phyloP scores from a whole-genome alignment of 192 early-diverging fungal species.

The Jimgerdemannia lactiflua region DNA sequence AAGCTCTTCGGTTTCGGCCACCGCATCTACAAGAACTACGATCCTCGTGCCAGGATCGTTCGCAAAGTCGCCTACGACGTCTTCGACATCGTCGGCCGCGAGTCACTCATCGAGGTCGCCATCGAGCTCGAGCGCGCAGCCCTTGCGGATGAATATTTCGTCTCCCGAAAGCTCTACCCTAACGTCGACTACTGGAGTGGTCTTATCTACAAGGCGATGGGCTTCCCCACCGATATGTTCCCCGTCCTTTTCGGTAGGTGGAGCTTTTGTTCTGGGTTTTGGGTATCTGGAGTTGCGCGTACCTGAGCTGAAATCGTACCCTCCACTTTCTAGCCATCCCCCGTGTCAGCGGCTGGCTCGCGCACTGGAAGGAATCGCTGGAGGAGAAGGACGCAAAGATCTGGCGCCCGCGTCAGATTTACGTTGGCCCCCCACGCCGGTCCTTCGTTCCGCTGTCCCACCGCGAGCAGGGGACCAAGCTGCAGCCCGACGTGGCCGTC shows the following conservation, averaged over 20 bases:
- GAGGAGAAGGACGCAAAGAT: constrained; percentile 54
- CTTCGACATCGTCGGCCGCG: constrained; percentile 61
- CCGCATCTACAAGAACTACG: constrained; percentile 63
- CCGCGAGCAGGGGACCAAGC: not conserved
- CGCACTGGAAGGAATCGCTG: constrained; percentile 62
- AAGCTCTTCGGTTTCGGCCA: constrained; percentile 61
- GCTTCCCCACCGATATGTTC: constrained; percentile 73
- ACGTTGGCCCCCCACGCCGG: constrained; percentile 45
- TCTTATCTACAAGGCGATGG: constrained; percentile 65
- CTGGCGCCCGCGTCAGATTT: constrained; percentile 64
- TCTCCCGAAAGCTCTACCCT: constrained; percentile 61
- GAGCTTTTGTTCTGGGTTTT: not conserved
- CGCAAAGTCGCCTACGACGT: constrained; percentile 60
- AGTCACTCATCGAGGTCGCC: constrained; percentile 61
- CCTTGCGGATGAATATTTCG: constrained; percentile 60
- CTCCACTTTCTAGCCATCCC: constrained; percentile 22
- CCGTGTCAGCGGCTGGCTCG: constrained; percentile 56
- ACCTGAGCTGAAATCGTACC: too few species aligned
- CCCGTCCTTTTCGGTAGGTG: constrained; percentile 63
- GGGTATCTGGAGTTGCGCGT: too few species aligned
- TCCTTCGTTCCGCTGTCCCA: constrained; percentile 35
- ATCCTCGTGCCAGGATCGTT: constrained; percentile 63
- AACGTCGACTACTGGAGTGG: constrained; percentile 49
- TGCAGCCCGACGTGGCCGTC: not conserved
- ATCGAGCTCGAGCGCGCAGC: constrained; percentile 59